Evolutionary conservation across 306 rosid genomes (phyloP), one percentile per base, ranked within the genome.

Genomic region (Ammopiptanthus mongolicus): DNA sequence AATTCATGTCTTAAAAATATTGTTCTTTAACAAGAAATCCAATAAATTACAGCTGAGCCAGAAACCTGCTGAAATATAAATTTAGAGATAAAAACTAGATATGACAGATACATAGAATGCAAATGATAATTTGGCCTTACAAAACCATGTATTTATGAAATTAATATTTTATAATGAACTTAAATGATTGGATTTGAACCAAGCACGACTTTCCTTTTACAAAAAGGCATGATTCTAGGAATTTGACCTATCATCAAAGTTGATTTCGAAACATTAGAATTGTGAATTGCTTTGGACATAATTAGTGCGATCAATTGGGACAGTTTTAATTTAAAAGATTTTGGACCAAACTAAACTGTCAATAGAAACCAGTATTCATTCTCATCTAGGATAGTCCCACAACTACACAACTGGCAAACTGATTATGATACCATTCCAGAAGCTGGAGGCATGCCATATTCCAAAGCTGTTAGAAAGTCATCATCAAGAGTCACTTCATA

Each of bases 381-480:
- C 21, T 11, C 74, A 55, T 69, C 34, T 3, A 46, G 67, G 39
- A 15, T 25, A 57, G 41, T 50, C 36, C 29, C 53, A 67, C 15
- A 84, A 68, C 42, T 7, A 31, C 5, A 68, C 1, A 42, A 39
- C 58, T 37, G 8, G 81, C 5, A 67, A 69, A 80, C 63, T 9
- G 68, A 83, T 56, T 39, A 68, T 22, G 60, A 73, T 90, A 94
- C 98, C 98, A 95, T 80, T 88, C 98, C 98, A 19, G 97, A 91
- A 58, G 98, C 97, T 25, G 98, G 96, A 74, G 98, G 98, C 98
- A 95, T 91, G 76, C 98, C 98, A 75, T 95, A 92, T 79, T 95
- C 98, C 91, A 95, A 79, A 80, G 98, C 97, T 14, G 97, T 95
- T 29, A 95, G 65, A 69, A 95, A 95, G 81, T 95, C 98, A 48